Evolutionary conservation across 306 rosid species (phyloP), one percentile per base, ranked within the genome.

Genomic region (Fragaria vesca): DNA sequence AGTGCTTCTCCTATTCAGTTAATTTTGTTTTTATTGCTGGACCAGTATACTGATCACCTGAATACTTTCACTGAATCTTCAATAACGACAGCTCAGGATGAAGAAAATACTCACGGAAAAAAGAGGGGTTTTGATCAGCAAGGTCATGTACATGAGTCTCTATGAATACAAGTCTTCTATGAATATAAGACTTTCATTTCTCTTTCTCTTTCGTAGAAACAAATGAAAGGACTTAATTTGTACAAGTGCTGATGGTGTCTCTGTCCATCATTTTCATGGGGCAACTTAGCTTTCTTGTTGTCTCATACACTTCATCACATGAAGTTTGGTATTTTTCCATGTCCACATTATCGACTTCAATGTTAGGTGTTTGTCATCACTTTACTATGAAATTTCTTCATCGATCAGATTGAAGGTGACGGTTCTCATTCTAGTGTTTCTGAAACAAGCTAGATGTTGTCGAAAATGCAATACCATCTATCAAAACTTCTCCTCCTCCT

Each of bases 1-100:
- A 24, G 24, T 24, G n/a, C 24, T 24, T 24, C 24, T 24, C 24
- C 24, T 24, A 24, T 24, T 34, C 66, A 45, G n/a, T 24, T 24
- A 24, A 24, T 5, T 42, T 83, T 83, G 8, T 47, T 52, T 17
- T 79, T 83, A 3, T 38, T 71, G 63, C 24, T 71, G 42, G 54
- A 76, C 62, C 28, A 72, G 24, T 66, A 24, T 24, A 24, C 83
- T 38, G 71, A 66, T 55, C 0, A 9, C 11, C 36, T 81, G 67
- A 75, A 47, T 24, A 52, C 86, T 48, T 76, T 79, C 47, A 76
- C 76, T 71, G 78, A 66, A 13, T 83, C 86, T 5, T 79, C 83
- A 4, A 83, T 83, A 24, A 24, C 26, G 26, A 24, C 26, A 24
- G 26, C 26, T 24, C 26, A 24, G 26, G 26, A 24, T 30, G 30